Conservation (phyloP, 2,329 filamentous ascomycete species). For the Pestalotiopsis sp. region DNA sequence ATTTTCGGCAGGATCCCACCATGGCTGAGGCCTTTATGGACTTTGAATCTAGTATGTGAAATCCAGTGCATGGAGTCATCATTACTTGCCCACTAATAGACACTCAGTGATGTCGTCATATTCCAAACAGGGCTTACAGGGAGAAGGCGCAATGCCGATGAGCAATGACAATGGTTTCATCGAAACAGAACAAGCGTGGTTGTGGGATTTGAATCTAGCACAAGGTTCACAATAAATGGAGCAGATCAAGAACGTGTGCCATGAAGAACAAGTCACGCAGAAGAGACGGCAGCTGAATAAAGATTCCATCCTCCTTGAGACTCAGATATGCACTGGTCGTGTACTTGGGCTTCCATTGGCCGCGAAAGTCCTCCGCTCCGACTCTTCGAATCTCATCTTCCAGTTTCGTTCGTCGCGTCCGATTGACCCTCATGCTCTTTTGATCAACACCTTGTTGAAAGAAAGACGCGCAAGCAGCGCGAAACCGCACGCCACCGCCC, state of each 20-base stretch:
- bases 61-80: rapidly evolving
- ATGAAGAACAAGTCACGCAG: too few relatives aligned
- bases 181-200: not conserved
- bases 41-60: not conserved
- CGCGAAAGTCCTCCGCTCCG: too few relatives aligned
- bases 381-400: too few relatives aligned
- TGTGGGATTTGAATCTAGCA: not conserved
- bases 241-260: too few relatives aligned
- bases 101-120: not conserved
- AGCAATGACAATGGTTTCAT: not conserved
- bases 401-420: not conserved
- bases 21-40: not conserved
- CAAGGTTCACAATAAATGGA: not conserved
- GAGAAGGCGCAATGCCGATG: not conserved
- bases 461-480: not conserved
- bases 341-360: too few relatives aligned
- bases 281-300: too few relatives aligned
- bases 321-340: too few relatives aligned
- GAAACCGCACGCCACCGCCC: not conserved
- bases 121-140: not conserved
- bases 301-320: too few relatives aligned
- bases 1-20: not conserved
- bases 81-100: not conserved
- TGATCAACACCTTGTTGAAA: not conserved
- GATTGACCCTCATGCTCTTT: not conserved